A percentile compares a stretch with the other conserved stretches of the same genome.
These are phyloP conservation scores for Sporothrix luriei DNA, from an alignment of 2,329 filamentous ascomycete genomes.

Conservation along the genomic window DNA sequence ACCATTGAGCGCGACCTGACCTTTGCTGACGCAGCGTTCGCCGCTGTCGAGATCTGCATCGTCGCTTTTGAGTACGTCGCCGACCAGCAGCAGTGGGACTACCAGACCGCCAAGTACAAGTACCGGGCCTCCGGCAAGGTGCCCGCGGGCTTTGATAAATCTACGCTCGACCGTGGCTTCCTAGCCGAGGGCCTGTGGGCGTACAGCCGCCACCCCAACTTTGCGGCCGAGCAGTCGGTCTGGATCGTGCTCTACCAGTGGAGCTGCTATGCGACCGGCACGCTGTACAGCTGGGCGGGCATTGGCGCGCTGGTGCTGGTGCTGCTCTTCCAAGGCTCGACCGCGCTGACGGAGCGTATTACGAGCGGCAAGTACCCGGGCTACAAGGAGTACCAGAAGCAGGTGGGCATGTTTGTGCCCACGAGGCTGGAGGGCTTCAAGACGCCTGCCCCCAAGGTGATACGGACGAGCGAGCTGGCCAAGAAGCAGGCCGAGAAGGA, in stretches of 20 bases:
- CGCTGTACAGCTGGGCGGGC: conserved; percentile 76
- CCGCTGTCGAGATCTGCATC: conserved; percentile 52
- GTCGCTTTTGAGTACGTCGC: conserved; percentile 73
- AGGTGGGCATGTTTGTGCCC: conserved; percentile 83
- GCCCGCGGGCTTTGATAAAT: conserved; percentile 63
- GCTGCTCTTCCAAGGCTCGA: conserved; percentile 85
- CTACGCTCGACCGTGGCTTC: conserved; percentile 88
- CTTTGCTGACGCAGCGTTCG: conserved; percentile 53
- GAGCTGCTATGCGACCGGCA: conserved; percentile 73
- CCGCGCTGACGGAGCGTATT: conserved; percentile 81
- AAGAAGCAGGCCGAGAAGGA: conserved; percentile 51
- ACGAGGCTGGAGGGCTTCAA: conserved; percentile 51
- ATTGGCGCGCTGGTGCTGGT: conserved; percentile 70
- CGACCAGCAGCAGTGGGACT: conserved; percentile 92
- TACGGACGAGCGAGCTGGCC: conserved; percentile 55
- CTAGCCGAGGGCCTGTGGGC: conserved; percentile 81
- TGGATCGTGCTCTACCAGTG: conserved; percentile 90
- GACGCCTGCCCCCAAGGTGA: conserved; percentile 50
- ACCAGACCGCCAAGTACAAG: conserved; percentile 75
- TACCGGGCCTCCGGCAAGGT: conserved; percentile 76
- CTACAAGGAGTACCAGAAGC: conserved; percentile 79
- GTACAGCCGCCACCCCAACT: conserved; percentile 91
- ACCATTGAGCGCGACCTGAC: conserved; percentile 59
- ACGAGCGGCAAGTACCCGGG: conserved; percentile 83
- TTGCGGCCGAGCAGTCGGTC: conserved; percentile 85